Percentiles rank a stretch among this genome's conserved stretches.
These are phyloP conservation scores for Colletotrichum orbiculare DNA, from an alignment of 2,329 filamentous ascomycete species.

Conservation along the genomic window DNA sequence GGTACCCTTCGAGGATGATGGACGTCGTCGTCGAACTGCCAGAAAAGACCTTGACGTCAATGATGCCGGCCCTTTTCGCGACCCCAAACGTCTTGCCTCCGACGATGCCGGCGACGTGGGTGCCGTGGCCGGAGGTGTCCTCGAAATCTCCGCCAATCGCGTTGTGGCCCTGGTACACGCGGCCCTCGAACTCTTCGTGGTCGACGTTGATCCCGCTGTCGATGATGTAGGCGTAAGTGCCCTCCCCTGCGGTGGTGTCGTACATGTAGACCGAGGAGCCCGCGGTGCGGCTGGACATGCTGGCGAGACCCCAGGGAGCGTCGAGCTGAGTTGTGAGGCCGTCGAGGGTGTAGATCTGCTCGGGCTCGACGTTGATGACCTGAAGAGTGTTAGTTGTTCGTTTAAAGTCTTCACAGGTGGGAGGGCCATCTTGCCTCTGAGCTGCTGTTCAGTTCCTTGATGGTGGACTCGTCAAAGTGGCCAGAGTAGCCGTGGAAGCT, in stretches of 20 bases:
- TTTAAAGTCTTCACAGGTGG: background rate
- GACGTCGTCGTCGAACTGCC: slow-evolving; percentile 44
- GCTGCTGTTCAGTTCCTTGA: slow-evolving; percentile 51
- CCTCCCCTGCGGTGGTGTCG: slow-evolving; percentile 47
- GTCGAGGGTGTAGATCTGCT: slow-evolving; percentile 23
- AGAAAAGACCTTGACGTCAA: slow-evolving; percentile 59
- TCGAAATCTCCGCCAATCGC: slow-evolving; percentile 42
- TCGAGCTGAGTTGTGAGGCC: slow-evolving; percentile 44
- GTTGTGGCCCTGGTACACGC: slow-evolving; percentile 36
- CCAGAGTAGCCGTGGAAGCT: slow-evolving; percentile 55
- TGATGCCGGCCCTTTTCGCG: slow-evolving; percentile 55
- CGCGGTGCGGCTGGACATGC: slow-evolving; percentile 50
- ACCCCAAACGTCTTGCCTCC: slow-evolving; percentile 51
- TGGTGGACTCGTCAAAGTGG: slow-evolving; percentile 55
- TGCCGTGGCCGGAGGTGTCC: slow-evolving; percentile 55
- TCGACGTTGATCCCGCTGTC: slow-evolving; percentile 51
- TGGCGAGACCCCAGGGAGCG: slow-evolving; percentile 57
- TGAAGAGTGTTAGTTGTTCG: slow-evolving; percentile 21
- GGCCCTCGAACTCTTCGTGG: slow-evolving; percentile 48
- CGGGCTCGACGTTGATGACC: slow-evolving; percentile 30
- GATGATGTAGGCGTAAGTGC: slow-evolving; percentile 53
- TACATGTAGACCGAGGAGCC: slow-evolving; percentile 45
- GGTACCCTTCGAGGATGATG: slow-evolving; percentile 44
- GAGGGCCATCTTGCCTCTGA: slow-evolving; percentile 41
- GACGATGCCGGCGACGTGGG: slow-evolving; percentile 51